phyloP scores from a whole-genome alignment of 345 rosid species.

The Viola odorata region DNA sequence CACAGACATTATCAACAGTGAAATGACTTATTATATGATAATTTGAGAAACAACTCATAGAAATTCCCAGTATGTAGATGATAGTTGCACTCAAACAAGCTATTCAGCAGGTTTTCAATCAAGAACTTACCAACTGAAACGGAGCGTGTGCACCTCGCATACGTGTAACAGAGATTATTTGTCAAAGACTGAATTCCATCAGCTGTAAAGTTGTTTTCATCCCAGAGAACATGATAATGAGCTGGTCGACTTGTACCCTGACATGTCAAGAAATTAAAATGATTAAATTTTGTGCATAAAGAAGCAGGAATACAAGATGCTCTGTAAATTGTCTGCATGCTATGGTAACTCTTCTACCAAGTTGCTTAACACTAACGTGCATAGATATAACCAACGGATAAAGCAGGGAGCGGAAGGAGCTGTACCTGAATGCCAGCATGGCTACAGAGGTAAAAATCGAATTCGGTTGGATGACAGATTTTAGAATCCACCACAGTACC shows the following conservation, averaged over 20 bases:
- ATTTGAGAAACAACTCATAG: not conserved
- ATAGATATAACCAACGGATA: too few relatives aligned
- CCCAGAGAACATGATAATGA: slow-evolving; percentile 99
- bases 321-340: too few relatives aligned
- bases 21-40: not conserved
- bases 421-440: slow-evolving; percentile 96
- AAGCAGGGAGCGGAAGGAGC: too few relatives aligned
- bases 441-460: slow-evolving; percentile 96
- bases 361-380: not conserved
- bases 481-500: slow-evolving; percentile 94
- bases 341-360: too few relatives aligned
- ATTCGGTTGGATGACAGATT: slow-evolving; percentile 96
- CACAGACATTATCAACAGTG: slow-evolving; percentile 10
- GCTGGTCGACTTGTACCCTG: slow-evolving; percentile 99
- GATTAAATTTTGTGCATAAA: not conserved
- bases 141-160: slow-evolving; percentile 93
- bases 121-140: slow-evolving; percentile 74
- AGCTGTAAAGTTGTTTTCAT: slow-evolving; percentile 93
- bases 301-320: not conserved
- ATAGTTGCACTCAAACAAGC: too few relatives aligned
- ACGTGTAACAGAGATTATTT: slow-evolving; percentile 93
- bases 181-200: slow-evolving; percentile 96
- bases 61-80: too few relatives aligned
- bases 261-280: slow-evolving; percentile 5
- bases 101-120: too few relatives aligned